These are phyloP conservation scores for Paraconiothyrium sp. DNA, from an alignment of 2,329 filamentous ascomycete genomes.

Conservation along the genomic window DNA sequence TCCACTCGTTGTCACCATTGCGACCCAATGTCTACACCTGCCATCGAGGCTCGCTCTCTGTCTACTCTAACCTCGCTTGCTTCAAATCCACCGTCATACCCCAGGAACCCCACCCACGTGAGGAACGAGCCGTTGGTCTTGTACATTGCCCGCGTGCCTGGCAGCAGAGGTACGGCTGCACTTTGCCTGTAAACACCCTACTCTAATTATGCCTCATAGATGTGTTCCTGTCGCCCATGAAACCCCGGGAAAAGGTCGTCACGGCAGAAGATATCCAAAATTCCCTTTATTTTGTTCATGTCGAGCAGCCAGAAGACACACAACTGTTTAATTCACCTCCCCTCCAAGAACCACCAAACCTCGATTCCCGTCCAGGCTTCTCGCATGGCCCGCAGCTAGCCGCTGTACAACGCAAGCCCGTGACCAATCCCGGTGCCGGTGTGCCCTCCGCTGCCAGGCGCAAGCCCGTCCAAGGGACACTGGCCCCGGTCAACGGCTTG, in stretches of 20 bases:
- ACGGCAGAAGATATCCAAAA: conserved; percentile 86
- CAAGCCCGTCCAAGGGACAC: conserved; percentile 41
- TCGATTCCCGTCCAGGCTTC: conserved; percentile 18
- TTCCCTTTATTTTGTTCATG: conserved; percentile 91
- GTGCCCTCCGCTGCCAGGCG: conserved; percentile 26
- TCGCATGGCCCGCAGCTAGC: conserved; percentile 26
- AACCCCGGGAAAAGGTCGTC: conserved; percentile 88
- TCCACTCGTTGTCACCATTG: conserved; percentile 16
- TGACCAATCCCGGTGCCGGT: conserved; percentile 12
- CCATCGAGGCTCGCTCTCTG: conserved; percentile 83
- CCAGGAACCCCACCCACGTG: conserved; percentile 76
- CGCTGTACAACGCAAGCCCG: conserved; percentile 44
- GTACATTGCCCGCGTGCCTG: conserved; percentile 93
- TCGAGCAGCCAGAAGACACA: conserved; percentile 68
- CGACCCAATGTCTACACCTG: conserved; percentile 40
- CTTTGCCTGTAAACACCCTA: background rate
- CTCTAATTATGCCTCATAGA: conserved; percentile 62
- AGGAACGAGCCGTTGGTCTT: conserved; percentile 77
- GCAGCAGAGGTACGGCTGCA: conserved; percentile 75
- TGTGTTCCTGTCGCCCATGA: conserved; percentile 89
- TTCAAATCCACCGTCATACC: conserved; percentile 85
- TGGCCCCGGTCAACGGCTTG: conserved; percentile 36
- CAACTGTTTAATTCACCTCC: conserved; percentile 41
- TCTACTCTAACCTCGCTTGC: conserved; percentile 82
- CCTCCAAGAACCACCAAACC: conserved; percentile 25